Conservation (phyloP, 495 filamentous ascomycete species). For the Penicillium desertorum region DNA sequence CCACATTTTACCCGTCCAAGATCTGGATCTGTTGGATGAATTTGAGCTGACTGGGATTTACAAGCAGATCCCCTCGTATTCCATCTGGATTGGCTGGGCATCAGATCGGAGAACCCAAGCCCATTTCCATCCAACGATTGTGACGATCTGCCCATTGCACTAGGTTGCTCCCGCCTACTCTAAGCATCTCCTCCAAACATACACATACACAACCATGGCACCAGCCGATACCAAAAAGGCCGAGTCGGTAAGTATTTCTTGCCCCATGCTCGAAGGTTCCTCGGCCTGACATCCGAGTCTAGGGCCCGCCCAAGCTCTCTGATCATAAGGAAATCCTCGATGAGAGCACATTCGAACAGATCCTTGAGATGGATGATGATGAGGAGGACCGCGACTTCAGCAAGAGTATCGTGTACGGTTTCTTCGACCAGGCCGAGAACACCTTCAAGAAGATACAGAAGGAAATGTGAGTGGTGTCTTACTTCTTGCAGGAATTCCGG, state of each 20-base stretch:
- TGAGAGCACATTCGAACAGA: constrained; percentile 79
- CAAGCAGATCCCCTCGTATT: constrained; percentile 11
- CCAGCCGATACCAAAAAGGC: constrained; percentile 32
- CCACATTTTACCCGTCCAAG: neutral
- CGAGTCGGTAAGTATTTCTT: constrained; percentile 28
- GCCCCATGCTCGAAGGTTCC: neutral
- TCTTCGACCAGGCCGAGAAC: constrained; percentile 85
- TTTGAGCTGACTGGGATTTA: constrained; percentile 13
- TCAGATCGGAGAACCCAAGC: constrained; percentile 13
- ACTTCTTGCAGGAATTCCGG: neutral
- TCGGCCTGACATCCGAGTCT: constrained; percentile 1
- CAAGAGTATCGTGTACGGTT: constrained; percentile 82
- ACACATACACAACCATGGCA: constrained; percentile 28
- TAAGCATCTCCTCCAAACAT: neutral
- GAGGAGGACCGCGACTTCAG: constrained; percentile 75
- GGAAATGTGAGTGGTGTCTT: constrained; percentile 63
- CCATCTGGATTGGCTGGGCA: constrained; percentile 12
- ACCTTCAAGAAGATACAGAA: constrained; percentile 87
- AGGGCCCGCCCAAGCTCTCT: constrained; percentile 46
- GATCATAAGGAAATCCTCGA: constrained; percentile 75
- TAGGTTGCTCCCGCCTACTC: constrained; percentile 12
- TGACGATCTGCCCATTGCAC: constrained; percentile 12
- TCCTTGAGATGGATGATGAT: constrained; percentile 94
- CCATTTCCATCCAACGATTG: constrained; percentile 12
- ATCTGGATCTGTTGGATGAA: neutral